These are phyloP conservation scores for Pochonia chlamydosporia DNA, from an alignment of 2,329 filamentous ascomycete species.

Conservation along the genomic window DNA sequence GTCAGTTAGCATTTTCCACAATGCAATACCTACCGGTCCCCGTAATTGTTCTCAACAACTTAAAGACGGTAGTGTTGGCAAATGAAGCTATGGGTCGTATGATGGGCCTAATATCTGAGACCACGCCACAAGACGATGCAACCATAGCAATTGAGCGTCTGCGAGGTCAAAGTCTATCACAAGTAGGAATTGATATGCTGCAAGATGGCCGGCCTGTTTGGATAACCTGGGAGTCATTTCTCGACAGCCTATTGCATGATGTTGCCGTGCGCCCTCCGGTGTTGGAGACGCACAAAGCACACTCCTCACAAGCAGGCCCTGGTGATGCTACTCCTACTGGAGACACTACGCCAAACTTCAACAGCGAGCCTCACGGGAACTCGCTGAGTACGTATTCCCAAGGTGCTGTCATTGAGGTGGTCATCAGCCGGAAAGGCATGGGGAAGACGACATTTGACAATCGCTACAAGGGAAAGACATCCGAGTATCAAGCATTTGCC, in stretches of 20 bases:
- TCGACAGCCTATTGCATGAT: conserved; percentile 46
- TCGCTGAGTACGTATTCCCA: conserved; percentile 31
- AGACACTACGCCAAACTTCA: conserved; percentile 8
- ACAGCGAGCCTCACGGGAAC: conserved; percentile 27
- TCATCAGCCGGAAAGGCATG: conserved; percentile 49
- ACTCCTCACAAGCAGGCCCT: conserved; percentile 16
- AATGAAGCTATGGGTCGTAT: conserved; percentile 72
- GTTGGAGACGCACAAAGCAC: conserved; percentile 15
- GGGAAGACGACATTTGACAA: conserved; percentile 32
- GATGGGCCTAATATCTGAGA: conserved; percentile 44
- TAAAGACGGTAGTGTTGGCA: conserved; percentile 66
- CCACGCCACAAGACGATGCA: conserved; percentile 32
- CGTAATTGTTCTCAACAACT: conserved; percentile 59
- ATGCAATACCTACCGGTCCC: conserved; percentile 72
- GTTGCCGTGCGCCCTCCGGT: conserved; percentile 25
- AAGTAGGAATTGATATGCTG: conserved; percentile 68
- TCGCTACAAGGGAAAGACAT: conserved; percentile 27
- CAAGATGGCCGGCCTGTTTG: conserved; percentile 59
- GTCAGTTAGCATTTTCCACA: conserved; percentile 58
- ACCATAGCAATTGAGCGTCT: conserved; percentile 51
- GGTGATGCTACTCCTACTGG: conserved; percentile 33
- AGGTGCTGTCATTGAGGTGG: conserved; percentile 62
- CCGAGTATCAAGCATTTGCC: conserved; percentile 46
- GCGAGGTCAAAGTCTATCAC: conserved; percentile 58
- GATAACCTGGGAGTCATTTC: conserved; percentile 53